Conservation (phyloP, 345 rosid genomes). For the Clausena lansium region DNA sequence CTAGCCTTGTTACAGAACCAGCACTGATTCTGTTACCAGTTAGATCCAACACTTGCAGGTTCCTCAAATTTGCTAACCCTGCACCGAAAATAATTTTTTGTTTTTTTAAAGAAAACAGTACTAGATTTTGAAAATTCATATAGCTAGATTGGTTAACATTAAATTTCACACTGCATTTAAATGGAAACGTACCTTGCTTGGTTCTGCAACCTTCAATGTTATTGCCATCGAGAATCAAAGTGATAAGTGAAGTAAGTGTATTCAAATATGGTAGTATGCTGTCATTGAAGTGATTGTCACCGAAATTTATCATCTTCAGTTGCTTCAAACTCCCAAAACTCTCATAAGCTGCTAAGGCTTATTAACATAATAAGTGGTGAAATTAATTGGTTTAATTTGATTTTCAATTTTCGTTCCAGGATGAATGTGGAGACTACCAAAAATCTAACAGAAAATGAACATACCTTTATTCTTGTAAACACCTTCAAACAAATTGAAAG, state of each 20-base stretch:
- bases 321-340: slow-evolving; percentile 2
- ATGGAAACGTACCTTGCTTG: neutral
- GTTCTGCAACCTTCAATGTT: neutral
- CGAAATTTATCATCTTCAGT: neutral
- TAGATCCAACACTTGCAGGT: neutral
- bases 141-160: too few relatives aligned
- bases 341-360: neutral
- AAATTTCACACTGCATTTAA: too few relatives aligned
- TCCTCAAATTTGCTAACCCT: neutral
- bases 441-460: neutral
- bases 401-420: neutral
- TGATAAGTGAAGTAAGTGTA: neutral
- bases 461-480: neutral
- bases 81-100: neutral
- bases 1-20: neutral
- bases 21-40: neutral
- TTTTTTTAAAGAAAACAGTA: neutral
- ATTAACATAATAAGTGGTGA: too few relatives aligned
- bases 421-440: neutral
- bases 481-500: neutral
- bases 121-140: neutral
- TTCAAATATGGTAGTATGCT: neutral
- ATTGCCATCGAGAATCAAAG: neutral
- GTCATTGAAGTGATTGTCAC: neutral
- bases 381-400: too few relatives aligned